phyloP scores from a whole-genome alignment of 768 basidiomycete genomes.

The Termitomyces eurrhizus region DNA sequence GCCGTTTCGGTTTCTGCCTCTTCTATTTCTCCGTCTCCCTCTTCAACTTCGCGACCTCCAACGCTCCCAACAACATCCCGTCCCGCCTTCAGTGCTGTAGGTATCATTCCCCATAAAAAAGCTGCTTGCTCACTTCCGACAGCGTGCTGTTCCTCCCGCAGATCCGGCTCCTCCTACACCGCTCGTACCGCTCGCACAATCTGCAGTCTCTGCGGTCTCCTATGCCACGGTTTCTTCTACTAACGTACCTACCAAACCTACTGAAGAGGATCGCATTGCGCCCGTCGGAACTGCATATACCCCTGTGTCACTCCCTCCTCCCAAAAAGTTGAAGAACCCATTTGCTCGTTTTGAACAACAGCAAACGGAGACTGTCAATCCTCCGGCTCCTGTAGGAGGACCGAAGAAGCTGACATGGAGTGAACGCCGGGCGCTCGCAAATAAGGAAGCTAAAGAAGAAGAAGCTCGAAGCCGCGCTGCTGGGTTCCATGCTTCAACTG shows the following conservation, averaged over 20 bases:
- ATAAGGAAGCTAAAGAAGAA: conserved; percentile 82
- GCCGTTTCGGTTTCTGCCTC: conserved; percentile 30
- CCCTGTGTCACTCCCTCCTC: conserved; percentile 79
- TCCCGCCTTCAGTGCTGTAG: conserved; percentile 37
- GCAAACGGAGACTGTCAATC: conserved; percentile 29
- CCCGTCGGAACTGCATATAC: conserved; percentile 87
- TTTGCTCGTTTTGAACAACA: conserved; percentile 63
- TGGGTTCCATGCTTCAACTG: conserved; percentile 36
- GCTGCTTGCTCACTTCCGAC: not conserved
- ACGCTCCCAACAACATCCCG: conserved; percentile 37
- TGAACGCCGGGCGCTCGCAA: conserved; percentile 88
- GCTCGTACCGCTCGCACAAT: conserved; percentile 15
- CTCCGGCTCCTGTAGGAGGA: conserved; percentile 30
- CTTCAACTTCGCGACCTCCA: conserved; percentile 47
- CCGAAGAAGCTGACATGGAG: conserved; percentile 90
- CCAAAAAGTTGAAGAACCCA: conserved; percentile 85
- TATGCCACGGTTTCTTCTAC: conserved; percentile 41
- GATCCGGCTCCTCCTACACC: conserved; percentile 3
- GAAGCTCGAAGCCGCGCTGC: conserved; percentile 60
- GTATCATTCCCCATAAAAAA: not conserved
- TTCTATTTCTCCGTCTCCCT: conserved; percentile 33
- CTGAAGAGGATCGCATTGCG: conserved; percentile 77
- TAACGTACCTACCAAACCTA: conserved; percentile 57
- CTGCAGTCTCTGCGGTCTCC: conserved; percentile 15
- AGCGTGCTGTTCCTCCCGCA: conserved; percentile 17